Evolutionary conservation across 129 eudicot genomes (phyloP).

Genomic region (Glebionis coronaria): DNA sequence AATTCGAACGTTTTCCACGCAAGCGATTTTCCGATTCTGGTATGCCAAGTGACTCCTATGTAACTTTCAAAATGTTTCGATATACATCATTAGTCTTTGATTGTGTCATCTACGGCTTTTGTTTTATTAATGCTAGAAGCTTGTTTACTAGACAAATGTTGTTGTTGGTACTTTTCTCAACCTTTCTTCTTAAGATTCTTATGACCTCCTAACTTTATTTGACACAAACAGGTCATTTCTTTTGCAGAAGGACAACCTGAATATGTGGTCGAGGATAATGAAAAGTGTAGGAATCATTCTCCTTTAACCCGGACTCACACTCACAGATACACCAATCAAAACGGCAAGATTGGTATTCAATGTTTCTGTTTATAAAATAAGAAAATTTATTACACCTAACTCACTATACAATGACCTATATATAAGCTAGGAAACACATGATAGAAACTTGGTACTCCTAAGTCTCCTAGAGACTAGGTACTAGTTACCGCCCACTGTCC

Average conservation of each 20-base stretch:
- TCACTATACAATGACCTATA: too few species aligned
- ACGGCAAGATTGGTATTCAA: too few species aligned
- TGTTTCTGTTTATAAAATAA: too few species aligned
- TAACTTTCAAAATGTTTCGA: background rate
- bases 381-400: too few species aligned
- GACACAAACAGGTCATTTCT: background rate
- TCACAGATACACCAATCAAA: too few species aligned
- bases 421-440: too few species aligned
- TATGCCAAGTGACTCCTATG: slow-evolving; percentile 25
- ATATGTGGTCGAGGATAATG: slow-evolving; percentile 51
- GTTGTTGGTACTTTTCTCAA: slow-evolving; percentile 52
- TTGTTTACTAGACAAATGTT: slow-evolving; percentile 35
- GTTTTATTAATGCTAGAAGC: too few species aligned
- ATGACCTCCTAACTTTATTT: slow-evolving; percentile 15
- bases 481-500: too few species aligned
- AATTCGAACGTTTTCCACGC: slow-evolving; percentile 71
- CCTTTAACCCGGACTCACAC: too few species aligned
- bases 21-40: slow-evolving; percentile 80
- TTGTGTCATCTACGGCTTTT: background rate
- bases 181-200: slow-evolving; percentile 13
- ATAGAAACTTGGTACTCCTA: too few species aligned
- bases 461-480: too few species aligned
- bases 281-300: too few species aligned
- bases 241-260: slow-evolving; percentile 66
- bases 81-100: background rate